Conservation (phyloP, 1,284 basidiomycete genomes). For the Cutaneotrichosporon sp. region DNA sequence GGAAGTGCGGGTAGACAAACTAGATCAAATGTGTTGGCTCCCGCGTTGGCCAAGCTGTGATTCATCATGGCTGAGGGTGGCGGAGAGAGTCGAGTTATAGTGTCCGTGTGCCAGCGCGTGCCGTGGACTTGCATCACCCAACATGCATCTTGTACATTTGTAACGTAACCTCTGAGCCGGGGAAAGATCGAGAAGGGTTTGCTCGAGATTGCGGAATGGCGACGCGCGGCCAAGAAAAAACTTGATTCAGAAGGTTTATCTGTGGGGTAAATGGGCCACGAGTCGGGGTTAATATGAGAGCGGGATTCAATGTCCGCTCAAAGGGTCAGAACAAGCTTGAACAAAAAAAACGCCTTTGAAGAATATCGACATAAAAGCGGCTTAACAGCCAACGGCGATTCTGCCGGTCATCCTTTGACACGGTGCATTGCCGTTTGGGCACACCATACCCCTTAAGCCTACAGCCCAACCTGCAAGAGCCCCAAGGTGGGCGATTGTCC, state of each 20-base stretch:
- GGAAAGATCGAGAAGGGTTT: background rate
- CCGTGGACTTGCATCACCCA: conserved; percentile 5
- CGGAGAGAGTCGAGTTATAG: conserved; percentile 6
- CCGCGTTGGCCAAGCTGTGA: background rate
- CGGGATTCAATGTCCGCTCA: background rate
- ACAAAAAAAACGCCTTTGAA: no score
- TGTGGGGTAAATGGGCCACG: background rate
- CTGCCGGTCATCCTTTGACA: background rate
- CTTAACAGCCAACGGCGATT: background rate
- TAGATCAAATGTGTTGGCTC: conserved; percentile 18
- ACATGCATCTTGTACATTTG: conserved; percentile 14
- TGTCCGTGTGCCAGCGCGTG: conserved; percentile 9
- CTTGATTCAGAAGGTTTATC: background rate
- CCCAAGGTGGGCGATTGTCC: no score
- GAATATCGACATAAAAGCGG: no score
- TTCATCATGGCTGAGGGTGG: background rate
- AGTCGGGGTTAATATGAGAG: background rate
- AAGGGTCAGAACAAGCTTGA: no score
- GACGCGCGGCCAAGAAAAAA: background rate
- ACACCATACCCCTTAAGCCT: background rate
- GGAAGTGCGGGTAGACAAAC: conserved; percentile 40
- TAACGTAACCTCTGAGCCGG: background rate
- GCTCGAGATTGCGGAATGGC: background rate
- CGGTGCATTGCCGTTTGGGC: background rate
- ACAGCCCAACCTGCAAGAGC: no score